These are phyloP conservation scores for Venturia pyrina DNA, from an alignment of 2,329 filamentous ascomycete species.

Conservation along the genomic window DNA sequence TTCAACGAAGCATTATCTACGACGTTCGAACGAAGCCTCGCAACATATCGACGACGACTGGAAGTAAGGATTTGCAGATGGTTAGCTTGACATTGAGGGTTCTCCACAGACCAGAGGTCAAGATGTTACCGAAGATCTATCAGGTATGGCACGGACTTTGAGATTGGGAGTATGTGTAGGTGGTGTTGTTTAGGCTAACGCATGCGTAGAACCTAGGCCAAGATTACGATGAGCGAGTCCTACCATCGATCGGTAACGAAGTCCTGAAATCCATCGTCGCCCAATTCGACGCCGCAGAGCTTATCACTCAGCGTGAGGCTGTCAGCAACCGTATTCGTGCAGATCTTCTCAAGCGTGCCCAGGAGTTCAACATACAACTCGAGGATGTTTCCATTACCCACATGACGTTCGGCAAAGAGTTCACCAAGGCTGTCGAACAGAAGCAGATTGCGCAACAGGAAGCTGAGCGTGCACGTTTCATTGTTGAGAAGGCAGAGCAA, in stretches of 20 bases:
- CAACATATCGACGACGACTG: constrained; percentile 95
- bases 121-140: constrained; percentile 92
- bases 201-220: constrained; percentile 78
- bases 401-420: constrained; percentile 99
- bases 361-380: constrained; percentile 97
- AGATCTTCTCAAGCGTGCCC: constrained; percentile 83
- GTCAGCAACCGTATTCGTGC: constrained; percentile 89
- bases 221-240: constrained; percentile 75
- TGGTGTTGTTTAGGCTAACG: neutral
- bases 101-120: constrained; percentile 86
- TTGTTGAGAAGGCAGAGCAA: constrained; percentile 97
- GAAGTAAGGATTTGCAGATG: constrained; percentile 99
- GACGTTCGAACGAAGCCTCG: constrained; percentile 96
- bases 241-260: constrained; percentile 46
- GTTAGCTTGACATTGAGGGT: constrained; percentile 96
- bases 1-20: constrained; percentile 89
- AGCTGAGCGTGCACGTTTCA: constrained; percentile 92
- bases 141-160: constrained; percentile 52
- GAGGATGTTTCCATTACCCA: constrained; percentile 99
- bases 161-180: constrained; percentile 13
- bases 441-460: constrained; percentile 99
- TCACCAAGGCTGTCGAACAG: constrained; percentile 97
- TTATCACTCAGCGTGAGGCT: constrained; percentile 97
- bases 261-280: constrained; percentile 45
- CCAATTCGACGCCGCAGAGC: constrained; percentile 44